Percentiles rank a stretch among this genome's conserved stretches.
phyloP scores from a whole-genome alignment of 148 eudicot genomes.

The Bassia scoparia region DNA sequence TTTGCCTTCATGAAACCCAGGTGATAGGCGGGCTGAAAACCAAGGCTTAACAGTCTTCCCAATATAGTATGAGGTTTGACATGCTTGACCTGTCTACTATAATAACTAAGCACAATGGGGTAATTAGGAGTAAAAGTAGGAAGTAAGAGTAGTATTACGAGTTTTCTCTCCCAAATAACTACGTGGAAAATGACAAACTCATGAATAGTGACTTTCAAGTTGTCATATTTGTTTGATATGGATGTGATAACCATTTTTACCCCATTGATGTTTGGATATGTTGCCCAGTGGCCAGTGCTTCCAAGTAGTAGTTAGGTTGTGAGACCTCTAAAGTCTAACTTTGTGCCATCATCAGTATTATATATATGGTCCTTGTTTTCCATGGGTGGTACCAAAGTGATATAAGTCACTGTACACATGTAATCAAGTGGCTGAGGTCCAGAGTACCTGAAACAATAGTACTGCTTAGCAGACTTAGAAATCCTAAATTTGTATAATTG shows the following conservation, averaged over 20 bases:
- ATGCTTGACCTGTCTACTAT: not conserved
- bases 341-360: constrained; percentile 2
- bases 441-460: not conserved
- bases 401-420: constrained; percentile 15
- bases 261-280: constrained; percentile 11
- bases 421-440: constrained; percentile 7
- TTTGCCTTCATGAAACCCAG: not conserved
- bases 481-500: not conserved
- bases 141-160: not conserved
- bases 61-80: not conserved
- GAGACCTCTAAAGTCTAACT: not conserved
- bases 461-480: not conserved
- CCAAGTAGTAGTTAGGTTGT: constrained; percentile 3
- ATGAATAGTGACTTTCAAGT: not conserved
- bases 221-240: not conserved
- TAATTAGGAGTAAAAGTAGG: not conserved
- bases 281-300: constrained; percentile 12
- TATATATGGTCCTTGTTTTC: not conserved
- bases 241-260: not conserved
- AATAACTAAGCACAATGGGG: not conserved
- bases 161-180: not conserved
- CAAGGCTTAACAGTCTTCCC: too few species aligned
- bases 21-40: not conserved
- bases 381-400: constrained; percentile 13
- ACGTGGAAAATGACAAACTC: not conserved